Conservation (phyloP, 2,329 filamentous ascomycete species). For the Fusarium nanum region DNA sequence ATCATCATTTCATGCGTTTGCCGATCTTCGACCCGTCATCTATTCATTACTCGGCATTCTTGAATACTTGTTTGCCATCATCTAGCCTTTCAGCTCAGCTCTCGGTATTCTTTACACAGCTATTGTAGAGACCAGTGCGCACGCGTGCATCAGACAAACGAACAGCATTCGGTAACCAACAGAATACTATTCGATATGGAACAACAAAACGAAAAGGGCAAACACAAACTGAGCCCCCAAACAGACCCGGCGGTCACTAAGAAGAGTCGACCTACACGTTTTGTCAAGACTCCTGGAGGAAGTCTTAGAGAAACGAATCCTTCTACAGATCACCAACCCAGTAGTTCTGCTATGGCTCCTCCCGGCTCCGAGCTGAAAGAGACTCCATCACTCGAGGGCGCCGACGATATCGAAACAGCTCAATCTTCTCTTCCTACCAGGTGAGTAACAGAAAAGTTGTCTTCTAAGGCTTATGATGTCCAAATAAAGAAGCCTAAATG, state of each 20-base stretch:
- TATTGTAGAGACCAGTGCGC: not conserved
- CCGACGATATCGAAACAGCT: not conserved
- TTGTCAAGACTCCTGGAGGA: constrained; percentile 34
- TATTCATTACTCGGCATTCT: not conserved
- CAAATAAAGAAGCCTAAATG: not conserved
- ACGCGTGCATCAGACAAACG: not conserved
- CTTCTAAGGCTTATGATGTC: not conserved
- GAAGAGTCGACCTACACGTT: constrained; percentile 14
- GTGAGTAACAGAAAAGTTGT: not conserved
- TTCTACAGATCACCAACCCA: not conserved
- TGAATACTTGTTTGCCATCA: not conserved
- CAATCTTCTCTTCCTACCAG: not conserved
- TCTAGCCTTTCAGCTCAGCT: too few species aligned
- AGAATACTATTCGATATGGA: constrained; percentile 11
- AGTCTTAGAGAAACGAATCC: constrained; percentile 28
- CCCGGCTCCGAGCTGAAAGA: not conserved
- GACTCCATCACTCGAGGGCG: not conserved
- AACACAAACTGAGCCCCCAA: constrained; percentile 31
- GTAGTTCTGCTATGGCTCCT: not conserved
- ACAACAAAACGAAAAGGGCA: constrained; percentile 4
- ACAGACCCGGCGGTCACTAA: constrained; percentile 8
- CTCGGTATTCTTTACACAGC: not conserved
- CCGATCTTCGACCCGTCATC: not conserved
- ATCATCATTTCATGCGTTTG: not conserved
- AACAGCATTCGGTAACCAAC: not conserved